Evolutionary conservation across 306 rosid species (phyloP).

Genomic region (Inga oerstediana): DNA sequence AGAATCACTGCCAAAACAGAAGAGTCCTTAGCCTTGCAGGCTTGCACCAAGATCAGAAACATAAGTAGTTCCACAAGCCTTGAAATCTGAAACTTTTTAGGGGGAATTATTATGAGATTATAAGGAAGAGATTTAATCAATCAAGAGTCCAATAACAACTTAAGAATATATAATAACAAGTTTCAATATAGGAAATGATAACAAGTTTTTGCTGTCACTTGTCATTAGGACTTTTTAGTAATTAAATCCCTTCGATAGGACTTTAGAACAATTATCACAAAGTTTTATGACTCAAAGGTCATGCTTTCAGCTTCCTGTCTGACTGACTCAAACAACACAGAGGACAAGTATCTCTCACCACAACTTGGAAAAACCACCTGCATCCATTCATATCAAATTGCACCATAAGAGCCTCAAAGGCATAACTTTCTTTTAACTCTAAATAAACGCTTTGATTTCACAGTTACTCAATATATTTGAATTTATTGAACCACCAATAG

Average conservation of each 20-base stretch:
- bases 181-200: no score
- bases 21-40: background rate
- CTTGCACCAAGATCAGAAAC: background rate
- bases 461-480: no score
- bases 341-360: constrained; percentile 85
- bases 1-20: constrained; percentile 16
- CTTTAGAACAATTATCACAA: background rate
- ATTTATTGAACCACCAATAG: background rate
- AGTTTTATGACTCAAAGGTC: constrained; percentile 65
- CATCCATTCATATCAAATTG: constrained; percentile 37
- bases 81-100: constrained; percentile 18
- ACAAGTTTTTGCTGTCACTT: no score
- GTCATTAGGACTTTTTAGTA: no score
- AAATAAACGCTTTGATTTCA: no score
- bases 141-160: no score
- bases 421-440: background rate
- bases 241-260: no score
- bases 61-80: constrained; percentile 19
- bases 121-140: no score
- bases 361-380: constrained; percentile 83
- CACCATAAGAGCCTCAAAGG: background rate
- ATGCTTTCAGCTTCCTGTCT: constrained; percentile 71
- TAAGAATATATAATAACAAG: no score
- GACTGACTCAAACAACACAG: constrained; percentile 75
- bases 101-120: no score